Evolutionary conservation across 148 eudicot genomes (phyloP).

Genomic region (Agrostemma githago): DNA sequence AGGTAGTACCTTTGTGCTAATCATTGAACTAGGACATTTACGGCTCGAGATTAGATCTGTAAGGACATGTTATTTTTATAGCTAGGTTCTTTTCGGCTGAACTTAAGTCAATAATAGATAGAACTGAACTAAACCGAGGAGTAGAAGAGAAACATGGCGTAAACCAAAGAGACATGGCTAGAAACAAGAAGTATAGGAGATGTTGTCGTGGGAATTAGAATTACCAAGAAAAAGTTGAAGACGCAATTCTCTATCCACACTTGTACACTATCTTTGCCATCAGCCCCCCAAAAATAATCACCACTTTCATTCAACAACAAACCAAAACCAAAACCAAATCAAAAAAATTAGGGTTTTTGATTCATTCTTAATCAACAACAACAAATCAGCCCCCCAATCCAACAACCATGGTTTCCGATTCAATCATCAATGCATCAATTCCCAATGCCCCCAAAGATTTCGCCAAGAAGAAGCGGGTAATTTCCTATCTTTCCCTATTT

Average conservation of each 20-base stretch:
- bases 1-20: too few relatives aligned
- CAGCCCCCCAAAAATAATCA: conserved; percentile 9
- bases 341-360: conserved; percentile 34
- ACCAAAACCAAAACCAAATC: background rate
- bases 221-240: background rate
- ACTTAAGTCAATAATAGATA: too few relatives aligned
- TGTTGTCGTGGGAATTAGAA: background rate
- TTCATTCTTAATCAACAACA: background rate
- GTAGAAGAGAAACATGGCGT: too few relatives aligned
- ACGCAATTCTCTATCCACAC: conserved; percentile 13
- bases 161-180: too few relatives aligned
- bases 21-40: too few relatives aligned
- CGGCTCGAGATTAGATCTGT: too few relatives aligned
- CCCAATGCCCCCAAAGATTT: conserved; percentile 63
- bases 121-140: too few relatives aligned
- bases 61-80: too few relatives aligned
- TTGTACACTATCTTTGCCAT: conserved; percentile 46
- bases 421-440: conserved; percentile 59
- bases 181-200: too few relatives aligned
- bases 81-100: too few relatives aligned
- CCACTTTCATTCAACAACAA: background rate
- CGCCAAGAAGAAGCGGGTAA: conserved; percentile 81
- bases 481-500: background rate
- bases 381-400: background rate
- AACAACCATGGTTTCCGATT: conserved; percentile 56